These are phyloP conservation scores for Fraxinus nigra DNA, from an alignment of 305 asterid species.

Conservation along the genomic window DNA sequence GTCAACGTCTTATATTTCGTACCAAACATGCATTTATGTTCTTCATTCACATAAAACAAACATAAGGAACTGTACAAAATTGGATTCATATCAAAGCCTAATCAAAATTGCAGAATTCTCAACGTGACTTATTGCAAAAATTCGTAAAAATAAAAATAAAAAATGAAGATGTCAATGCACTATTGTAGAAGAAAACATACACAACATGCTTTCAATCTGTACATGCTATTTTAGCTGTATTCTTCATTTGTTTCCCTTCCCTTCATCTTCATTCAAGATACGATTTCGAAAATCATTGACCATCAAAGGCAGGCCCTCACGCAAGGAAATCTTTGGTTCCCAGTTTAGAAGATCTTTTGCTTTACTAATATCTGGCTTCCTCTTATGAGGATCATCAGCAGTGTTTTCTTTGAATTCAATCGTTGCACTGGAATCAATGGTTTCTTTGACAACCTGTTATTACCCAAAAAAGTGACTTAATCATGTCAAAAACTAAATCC, in stretches of 20 bases:
- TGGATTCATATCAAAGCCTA: constrained; percentile 13
- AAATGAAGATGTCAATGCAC: constrained; percentile 26
- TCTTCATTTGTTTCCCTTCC: constrained; percentile 37
- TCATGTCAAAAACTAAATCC: neutral
- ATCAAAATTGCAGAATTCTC: constrained; percentile 26
- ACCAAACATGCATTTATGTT: neutral
- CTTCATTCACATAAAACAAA: neutral
- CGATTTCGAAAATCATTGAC: constrained; percentile 67
- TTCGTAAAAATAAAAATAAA: constrained; percentile 3
- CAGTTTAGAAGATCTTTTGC: constrained; percentile 89
- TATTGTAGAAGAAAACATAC: constrained; percentile 23
- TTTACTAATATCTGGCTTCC: constrained; percentile 88
- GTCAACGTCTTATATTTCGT: neutral
- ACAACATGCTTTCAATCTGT: constrained; percentile 36
- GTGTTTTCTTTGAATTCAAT: constrained; percentile 63
- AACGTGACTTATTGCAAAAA: constrained; percentile 13
- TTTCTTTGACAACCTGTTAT: constrained; percentile 52
- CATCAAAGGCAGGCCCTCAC: constrained; percentile 94
- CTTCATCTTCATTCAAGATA: constrained; percentile 51
- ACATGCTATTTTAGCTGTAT: constrained; percentile 29
- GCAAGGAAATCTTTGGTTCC: constrained; percentile 84
- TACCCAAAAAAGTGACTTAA: neutral
- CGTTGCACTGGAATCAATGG: constrained; percentile 44
- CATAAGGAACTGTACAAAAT: constrained; percentile 3
- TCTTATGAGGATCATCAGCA: constrained; percentile 95